Evolutionary conservation across 2,329 filamentous ascomycete genomes (phyloP).

Genomic region (Macrophomina tecta): DNA sequence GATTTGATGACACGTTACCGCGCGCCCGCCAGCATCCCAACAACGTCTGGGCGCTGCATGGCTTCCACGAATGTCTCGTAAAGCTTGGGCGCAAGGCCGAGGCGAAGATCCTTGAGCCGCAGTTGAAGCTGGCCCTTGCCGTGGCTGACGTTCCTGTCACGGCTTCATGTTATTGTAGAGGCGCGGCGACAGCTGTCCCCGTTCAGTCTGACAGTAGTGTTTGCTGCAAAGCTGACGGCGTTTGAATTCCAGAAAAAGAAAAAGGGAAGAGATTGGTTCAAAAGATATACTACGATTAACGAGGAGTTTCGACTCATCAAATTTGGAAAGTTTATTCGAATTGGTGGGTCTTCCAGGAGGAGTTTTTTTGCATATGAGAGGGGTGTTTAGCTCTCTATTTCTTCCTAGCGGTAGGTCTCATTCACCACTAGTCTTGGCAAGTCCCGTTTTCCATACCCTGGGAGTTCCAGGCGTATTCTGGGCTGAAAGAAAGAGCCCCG

Average conservation of each 20-base stretch:
- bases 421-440: too few relatives aligned
- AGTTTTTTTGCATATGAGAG: too few relatives aligned
- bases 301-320: too few relatives aligned
- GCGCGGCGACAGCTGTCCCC: neutral
- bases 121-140: conserved; percentile 59
- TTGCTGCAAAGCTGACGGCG: neutral
- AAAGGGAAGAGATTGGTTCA: too few relatives aligned
- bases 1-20: conserved; percentile 59
- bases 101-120: conserved; percentile 54
- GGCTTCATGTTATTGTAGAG: conserved; percentile 63
- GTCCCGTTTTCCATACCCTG: too few relatives aligned
- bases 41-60: conserved; percentile 78
- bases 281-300: too few relatives aligned
- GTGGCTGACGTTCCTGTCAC: conserved; percentile 65
- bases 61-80: conserved; percentile 72
- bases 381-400: too few relatives aligned
- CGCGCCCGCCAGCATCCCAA: conserved; percentile 70
- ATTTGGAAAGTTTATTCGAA: too few relatives aligned
- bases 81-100: conserved; percentile 59
- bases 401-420: too few relatives aligned
- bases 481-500: neutral
- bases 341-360: too few relatives aligned
- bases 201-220: neutral
- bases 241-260: neutral
- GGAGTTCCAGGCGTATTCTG: too few relatives aligned